phyloP scores from a whole-genome alignment of 1,139 yeast genomes.

The Candida sanyaensis region DNA sequence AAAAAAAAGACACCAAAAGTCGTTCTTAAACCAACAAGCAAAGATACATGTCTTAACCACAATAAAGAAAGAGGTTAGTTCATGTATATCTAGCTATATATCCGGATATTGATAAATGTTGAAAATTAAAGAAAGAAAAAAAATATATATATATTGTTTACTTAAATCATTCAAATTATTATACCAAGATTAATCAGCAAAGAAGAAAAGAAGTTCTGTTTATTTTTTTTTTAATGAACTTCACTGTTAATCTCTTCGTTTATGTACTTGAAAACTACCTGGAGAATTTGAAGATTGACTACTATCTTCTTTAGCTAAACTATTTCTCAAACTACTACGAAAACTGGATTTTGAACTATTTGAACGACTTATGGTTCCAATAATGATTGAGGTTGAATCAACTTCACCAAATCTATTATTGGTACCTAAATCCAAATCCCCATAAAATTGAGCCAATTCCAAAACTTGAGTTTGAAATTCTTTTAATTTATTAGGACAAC shows the following conservation, averaged over 20 bases:
- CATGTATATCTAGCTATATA: not conserved
- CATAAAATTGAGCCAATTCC: constrained; percentile 24
- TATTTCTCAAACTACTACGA: constrained; percentile 13
- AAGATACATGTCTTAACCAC: too few species aligned
- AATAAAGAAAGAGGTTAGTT: too few species aligned
- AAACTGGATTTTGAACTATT: constrained; percentile 14
- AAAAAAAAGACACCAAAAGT: not conserved
- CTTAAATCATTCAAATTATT: too few species aligned
- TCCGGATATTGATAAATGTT: not conserved
- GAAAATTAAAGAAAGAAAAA: not conserved
- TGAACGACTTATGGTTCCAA: constrained; percentile 12
- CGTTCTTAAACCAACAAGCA: too few species aligned
- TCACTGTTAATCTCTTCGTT: not conserved
- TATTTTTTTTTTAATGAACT: too few species aligned
- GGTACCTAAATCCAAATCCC: constrained; percentile 15
- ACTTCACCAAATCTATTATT: constrained; percentile 15
- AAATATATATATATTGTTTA: not conserved
- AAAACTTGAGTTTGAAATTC: constrained; percentile 26
- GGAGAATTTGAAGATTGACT: constrained; percentile 11
- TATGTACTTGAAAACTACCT: constrained; percentile 6
- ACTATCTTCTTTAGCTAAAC: constrained; percentile 9
- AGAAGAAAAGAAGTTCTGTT: too few species aligned
- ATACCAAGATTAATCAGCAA: too few species aligned
- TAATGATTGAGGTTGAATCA: constrained; percentile 14
- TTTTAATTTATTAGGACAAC: constrained; percentile 20